A percentile compares a stretch with the other conserved stretches of the same genome.
These are phyloP conservation scores for Cryptosporidium ryanae DNA, from an alignment of 169 alveolate genomes.

Conservation along the genomic window DNA sequence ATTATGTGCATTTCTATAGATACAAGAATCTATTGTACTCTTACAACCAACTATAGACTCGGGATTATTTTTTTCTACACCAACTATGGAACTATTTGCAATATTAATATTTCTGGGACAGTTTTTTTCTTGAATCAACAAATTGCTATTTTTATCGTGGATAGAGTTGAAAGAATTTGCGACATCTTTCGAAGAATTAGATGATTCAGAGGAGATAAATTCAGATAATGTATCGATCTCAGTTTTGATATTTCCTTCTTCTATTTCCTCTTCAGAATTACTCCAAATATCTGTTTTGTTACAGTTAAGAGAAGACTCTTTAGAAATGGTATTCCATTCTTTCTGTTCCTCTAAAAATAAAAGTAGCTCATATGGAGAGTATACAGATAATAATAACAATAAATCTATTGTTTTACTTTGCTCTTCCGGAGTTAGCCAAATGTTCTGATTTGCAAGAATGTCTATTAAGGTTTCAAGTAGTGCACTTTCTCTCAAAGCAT, in stretches of 20 bases:
- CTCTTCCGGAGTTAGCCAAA: conserved; percentile 72
- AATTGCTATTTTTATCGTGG: conserved; percentile 6
- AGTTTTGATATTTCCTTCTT: neutral
- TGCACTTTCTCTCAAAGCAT: conserved; percentile 74
- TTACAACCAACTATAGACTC: conserved; percentile 62
- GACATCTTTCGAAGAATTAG: conserved; percentile 10
- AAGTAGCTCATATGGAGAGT: conserved; percentile 62
- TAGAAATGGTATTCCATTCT: conserved; percentile 29
- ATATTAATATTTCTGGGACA: neutral
- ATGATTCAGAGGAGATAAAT: conserved; percentile 57
- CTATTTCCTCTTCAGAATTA: conserved; percentile 58
- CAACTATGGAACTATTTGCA: neutral
- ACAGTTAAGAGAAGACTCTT: conserved; percentile 8
- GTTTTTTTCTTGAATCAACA: neutral
- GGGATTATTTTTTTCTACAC: neutral
- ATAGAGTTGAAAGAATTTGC: conserved; percentile 7
- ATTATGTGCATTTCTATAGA: conserved; percentile 58
- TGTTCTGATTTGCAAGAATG: conserved; percentile 34
- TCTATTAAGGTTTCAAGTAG: conserved; percentile 61
- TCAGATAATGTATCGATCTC: conserved; percentile 57
- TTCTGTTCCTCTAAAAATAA: conserved; percentile 72
- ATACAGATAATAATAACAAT: conserved; percentile 48
- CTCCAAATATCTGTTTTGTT: conserved; percentile 64
- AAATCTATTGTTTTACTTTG: conserved; percentile 71
- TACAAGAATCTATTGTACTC: conserved; percentile 72